Base-by-base conservation (phyloP, 495 filamentous ascomycete genomes). In the Penicillium waksmanii region DNA sequence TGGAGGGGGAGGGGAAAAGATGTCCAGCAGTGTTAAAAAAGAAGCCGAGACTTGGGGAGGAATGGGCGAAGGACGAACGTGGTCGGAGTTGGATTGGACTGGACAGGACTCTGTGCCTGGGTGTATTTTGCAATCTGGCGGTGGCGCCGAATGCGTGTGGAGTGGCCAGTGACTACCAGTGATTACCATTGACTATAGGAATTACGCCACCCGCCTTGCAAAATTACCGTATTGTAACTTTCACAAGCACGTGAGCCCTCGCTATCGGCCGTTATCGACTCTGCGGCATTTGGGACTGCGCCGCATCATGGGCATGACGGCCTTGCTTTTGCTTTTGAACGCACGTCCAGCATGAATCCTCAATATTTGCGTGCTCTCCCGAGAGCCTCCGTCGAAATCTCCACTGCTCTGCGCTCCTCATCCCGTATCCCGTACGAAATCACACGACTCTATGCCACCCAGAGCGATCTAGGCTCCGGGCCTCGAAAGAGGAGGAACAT, bases 401-500 rank as follows among this genome's bases (percentile, higher is more conserved):
- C 49, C 27, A 51, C 60, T 17, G 33, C 55, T 47, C 63, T 61
- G 17, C 65, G 61, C 25, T 46, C 34, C 25, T 55, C 31, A 49
- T 44, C 61, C 51, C 71, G 65, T 66, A 60, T 67, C 23, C 23
- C 23, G 23, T 23, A 23, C 21, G 64, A 66, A 35, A 53, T 70
- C 33, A 57, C 63, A 35, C 69, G 77, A 55, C 61, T 66, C 33
- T 87, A 87, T 68, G 82, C 85, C 53, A 86, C 86, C 40, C 79
- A 85, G 12, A 79, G 68, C 50, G 75, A 74, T 34, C 51, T 77
- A 15, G 76, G 79, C 50, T 60, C 64, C 57, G 57, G 66, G 35
- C 66, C 67, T 44, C 73, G 47, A 51, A 66, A 65, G 51, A 80
- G 87, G 57, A 87, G 82, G 64, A 82, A 87, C 51, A 84, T 97